These are phyloP conservation scores for Albifimbria verrucaria DNA, from an alignment of 2,329 filamentous ascomycete genomes.

Conservation along the genomic window DNA sequence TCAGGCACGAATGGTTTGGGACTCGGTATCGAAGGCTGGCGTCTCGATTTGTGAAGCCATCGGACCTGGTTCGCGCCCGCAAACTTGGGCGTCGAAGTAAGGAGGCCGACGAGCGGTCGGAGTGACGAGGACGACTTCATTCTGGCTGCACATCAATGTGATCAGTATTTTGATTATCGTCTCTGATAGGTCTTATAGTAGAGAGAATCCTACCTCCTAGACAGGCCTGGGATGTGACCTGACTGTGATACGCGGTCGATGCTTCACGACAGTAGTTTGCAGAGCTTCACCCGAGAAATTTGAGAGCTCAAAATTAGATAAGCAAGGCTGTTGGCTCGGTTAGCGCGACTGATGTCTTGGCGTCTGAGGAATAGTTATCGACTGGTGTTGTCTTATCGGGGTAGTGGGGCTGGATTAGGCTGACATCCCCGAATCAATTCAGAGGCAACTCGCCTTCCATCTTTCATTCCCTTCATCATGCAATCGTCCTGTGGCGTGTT, in stretches of 20 bases:
- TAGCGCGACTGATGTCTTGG: too few species aligned
- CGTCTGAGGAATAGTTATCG: too few species aligned
- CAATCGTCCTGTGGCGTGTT: constrained; percentile 7
- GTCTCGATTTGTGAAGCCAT: constrained; percentile 40
- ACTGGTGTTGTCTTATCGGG: constrained; percentile 10
- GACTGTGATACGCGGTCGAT: not conserved
- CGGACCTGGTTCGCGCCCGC: constrained; percentile 33
- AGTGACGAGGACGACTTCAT: constrained; percentile 27
- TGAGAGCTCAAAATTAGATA: constrained; percentile 24
- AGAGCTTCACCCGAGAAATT: constrained; percentile 23
- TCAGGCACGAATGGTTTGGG: constrained; percentile 87
- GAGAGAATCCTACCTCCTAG: not conserved
- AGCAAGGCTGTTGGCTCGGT: constrained; percentile 33
- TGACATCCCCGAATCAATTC: constrained; percentile 12
- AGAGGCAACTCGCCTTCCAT: constrained; percentile 5
- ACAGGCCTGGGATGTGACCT: not conserved
- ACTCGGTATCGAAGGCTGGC: constrained; percentile 49
- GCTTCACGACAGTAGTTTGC: too few species aligned
- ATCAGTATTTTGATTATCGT: not conserved
- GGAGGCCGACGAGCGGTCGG: constrained; percentile 27
- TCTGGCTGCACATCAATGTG: constrained; percentile 4
- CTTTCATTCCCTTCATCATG: constrained; percentile 10
- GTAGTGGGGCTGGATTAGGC: constrained; percentile 16
- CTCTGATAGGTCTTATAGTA: too few species aligned
- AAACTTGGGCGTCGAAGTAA: constrained; percentile 27